Percentiles rank a stretch among this genome's conserved stretches.
Evolutionary conservation across 345 rosid species (phyloP).

Genomic region (Aegle marmelos): DNA sequence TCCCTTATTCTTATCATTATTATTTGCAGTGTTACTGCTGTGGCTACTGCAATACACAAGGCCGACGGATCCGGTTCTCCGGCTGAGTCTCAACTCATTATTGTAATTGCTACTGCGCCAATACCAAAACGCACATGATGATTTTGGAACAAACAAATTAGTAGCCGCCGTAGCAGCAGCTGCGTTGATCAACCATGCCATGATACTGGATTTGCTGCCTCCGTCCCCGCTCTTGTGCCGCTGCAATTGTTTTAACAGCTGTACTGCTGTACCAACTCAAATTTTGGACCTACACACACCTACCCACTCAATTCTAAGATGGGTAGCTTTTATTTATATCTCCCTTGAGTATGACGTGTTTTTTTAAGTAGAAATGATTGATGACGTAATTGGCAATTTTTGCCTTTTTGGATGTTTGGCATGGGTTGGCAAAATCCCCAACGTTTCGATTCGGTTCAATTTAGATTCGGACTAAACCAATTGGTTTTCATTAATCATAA

Average conservation of each 20-base stretch:
- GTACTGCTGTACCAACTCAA: background rate
- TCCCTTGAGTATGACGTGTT: background rate
- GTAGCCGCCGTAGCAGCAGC: background rate
- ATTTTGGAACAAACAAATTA: background rate
- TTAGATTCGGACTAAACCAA: too few species aligned
- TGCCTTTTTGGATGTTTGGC: too few species aligned
- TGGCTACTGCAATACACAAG: slow-evolving; percentile 24
- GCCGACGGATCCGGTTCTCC: slow-evolving; percentile 14
- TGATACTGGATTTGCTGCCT: background rate
- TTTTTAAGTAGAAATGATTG: background rate
- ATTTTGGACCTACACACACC: background rate
- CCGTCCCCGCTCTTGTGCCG: background rate
- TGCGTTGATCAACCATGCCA: slow-evolving; percentile 1
- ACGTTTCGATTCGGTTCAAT: too few species aligned
- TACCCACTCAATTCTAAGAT: background rate
- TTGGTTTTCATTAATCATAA: too few species aligned
- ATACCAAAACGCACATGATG: background rate
- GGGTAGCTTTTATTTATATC: background rate
- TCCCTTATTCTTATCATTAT: slow-evolving; percentile 39
- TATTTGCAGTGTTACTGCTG: slow-evolving; percentile 20
- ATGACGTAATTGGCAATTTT: background rate
- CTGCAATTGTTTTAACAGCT: background rate
- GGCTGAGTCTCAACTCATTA: background rate
- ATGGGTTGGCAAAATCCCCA: too few species aligned
- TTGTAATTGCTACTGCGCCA: background rate